A percentile compares a stretch with the other conserved stretches of the same genome.
Evolutionary conservation across 2,329 filamentous ascomycete genomes (phyloP).

Genomic region (Fusarium virguliforme): DNA sequence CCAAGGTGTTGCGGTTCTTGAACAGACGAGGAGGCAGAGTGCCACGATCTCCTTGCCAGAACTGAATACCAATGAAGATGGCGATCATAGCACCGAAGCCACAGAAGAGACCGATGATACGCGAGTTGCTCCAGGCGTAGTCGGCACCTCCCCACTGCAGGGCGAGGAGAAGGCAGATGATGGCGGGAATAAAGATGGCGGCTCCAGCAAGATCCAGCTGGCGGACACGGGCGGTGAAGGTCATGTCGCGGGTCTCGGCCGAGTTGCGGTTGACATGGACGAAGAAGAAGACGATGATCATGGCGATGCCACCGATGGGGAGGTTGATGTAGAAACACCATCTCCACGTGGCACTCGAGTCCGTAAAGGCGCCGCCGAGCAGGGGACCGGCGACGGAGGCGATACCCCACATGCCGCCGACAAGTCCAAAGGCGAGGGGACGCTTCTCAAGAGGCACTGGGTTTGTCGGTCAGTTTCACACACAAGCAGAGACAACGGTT

Average conservation of each 20-base stretch:
- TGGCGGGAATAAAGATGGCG: slow-evolving; percentile 66
- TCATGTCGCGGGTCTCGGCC: slow-evolving; percentile 53
- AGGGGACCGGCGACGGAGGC: slow-evolving; percentile 67
- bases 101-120: slow-evolving; percentile 67
- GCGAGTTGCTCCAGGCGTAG: slow-evolving; percentile 66
- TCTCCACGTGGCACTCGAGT: slow-evolving; percentile 64
- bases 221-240: slow-evolving; percentile 58
- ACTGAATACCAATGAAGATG: slow-evolving; percentile 65
- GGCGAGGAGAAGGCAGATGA: slow-evolving; percentile 69
- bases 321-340: slow-evolving; percentile 69
- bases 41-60: slow-evolving; percentile 61
- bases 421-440: slow-evolving; percentile 68
- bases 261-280: slow-evolving; percentile 60
- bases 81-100: slow-evolving; percentile 63
- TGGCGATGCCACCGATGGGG: slow-evolving; percentile 64
- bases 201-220: slow-evolving; percentile 68
- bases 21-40: slow-evolving; percentile 66
- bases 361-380: slow-evolving; percentile 66
- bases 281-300: slow-evolving; percentile 65
- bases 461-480: neutral
- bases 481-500: neutral
- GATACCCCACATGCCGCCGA: slow-evolving; percentile 72
- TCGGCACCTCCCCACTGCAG: slow-evolving; percentile 71
- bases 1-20: slow-evolving; percentile 60
- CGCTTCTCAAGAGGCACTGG: slow-evolving; percentile 69